Base-by-base conservation (phyloP, 305 asterid genomes). In the Stenogyne calaminthoides region DNA sequence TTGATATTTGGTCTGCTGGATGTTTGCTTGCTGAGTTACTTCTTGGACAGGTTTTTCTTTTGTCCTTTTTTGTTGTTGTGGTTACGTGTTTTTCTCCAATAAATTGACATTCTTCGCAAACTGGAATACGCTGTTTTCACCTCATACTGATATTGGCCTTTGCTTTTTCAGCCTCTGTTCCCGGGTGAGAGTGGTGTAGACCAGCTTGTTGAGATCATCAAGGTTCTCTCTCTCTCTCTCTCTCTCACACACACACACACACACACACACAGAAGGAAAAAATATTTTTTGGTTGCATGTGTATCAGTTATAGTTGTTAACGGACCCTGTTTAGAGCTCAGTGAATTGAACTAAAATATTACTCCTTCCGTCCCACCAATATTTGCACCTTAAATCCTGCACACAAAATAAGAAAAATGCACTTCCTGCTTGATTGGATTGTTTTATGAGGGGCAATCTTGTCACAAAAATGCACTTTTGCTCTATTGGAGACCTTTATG, bases 1-100 rank as follows among this genome's bases (percentile, higher is more conserved):
- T 95, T 72, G 98, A 95, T 81, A 78, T 95, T 63, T 95, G 99
- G 99, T 92, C 99, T 73, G 96, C 91, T 81, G 99, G 99, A n/a
- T 95, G 99, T 80, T 98, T 95, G 79, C 89, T 95, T 63, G 97
- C 96, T 77, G 99, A 95, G 84, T 82, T 95, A 56, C 95, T 95
- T 76, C 96, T 92, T 74, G 98, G 99, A 77, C 96, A 88, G 96
- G 99, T 94, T 67, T 27, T 54, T 61, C 19, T 65, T 40, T 52
- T 14, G 29, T 64, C 6, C 15, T 52, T 8, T 16, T 32, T 32
- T 32, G 0, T 32, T 32, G 6, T 63, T 37, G 7, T 52, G 2
- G n/a, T 69, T 47, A 1, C 46, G 2, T 19, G 5, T 44, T 29
- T 54, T 46, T 55, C 54, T 62, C 29, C 42, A 32, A 32, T 32